phyloP scores from a whole-genome alignment of 371 early-diverging fungal species.

The Umbelopsis sp. region DNA sequence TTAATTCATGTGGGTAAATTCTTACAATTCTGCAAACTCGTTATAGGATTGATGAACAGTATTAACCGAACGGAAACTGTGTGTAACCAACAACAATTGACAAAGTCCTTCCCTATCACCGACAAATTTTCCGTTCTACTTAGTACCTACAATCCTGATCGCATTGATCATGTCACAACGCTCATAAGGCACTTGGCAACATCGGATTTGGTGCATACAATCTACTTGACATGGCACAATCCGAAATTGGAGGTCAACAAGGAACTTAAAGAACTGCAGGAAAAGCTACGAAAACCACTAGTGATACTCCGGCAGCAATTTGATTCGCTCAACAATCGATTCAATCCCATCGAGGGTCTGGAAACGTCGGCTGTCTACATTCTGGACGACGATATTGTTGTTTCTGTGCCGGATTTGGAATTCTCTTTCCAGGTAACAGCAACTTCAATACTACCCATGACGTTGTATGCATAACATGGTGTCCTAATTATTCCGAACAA shows the following conservation, averaged over 20 bases:
- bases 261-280: slow-evolving; percentile 23
- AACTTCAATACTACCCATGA: no score
- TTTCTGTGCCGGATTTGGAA: slow-evolving; percentile 38
- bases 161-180: slow-evolving; percentile 41
- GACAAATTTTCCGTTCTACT: slow-evolving; percentile 50
- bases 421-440: slow-evolving; percentile 35
- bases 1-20: not conserved
- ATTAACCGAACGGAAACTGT: slow-evolving; percentile 15
- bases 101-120: slow-evolving; percentile 25
- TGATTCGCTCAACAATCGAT: slow-evolving; percentile 51
- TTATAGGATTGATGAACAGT: slow-evolving; percentile 6
- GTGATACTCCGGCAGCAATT: slow-evolving; percentile 38
- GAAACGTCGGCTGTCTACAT: slow-evolving; percentile 46
- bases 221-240: slow-evolving; percentile 59
- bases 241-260: slow-evolving; percentile 35
- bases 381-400: slow-evolving; percentile 47
- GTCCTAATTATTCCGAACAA: not conserved
- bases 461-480: no score
- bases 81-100: slow-evolving; percentile 23
- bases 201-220: slow-evolving; percentile 34
- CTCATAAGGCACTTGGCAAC: slow-evolving; percentile 38
- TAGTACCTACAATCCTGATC: slow-evolving; percentile 52
- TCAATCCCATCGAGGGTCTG: slow-evolving; percentile 39
- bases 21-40: not conserved
- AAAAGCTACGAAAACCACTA: slow-evolving; percentile 22